Percentiles rank a stretch among this genome's conserved stretches.
Conservation (phyloP, 768 basidiomycete genomes). For the button mushroom (Agaricus bisporus) region DNA sequence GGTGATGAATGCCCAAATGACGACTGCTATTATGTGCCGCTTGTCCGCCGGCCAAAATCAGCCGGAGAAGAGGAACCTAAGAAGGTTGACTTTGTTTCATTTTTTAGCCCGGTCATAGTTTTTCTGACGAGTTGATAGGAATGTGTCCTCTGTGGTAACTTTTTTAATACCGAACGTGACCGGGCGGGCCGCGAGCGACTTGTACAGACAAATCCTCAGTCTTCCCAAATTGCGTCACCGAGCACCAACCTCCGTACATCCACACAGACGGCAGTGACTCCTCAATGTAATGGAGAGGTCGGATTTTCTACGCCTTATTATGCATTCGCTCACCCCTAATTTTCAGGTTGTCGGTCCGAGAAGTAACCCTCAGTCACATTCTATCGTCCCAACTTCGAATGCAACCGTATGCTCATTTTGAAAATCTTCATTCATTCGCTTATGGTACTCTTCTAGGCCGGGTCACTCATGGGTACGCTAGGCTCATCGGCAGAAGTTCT, state of each 20-base stretch:
- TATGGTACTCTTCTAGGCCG: not conserved
- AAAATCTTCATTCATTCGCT: not conserved
- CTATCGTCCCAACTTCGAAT: not conserved
- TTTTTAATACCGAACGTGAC: conserved; percentile 52
- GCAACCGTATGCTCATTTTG: not conserved
- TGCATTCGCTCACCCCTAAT: not conserved
- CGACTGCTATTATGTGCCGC: conserved; percentile 74
- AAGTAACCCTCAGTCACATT: not conserved
- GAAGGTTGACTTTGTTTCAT: conserved; percentile 43
- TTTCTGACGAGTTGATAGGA: conserved; percentile 39
- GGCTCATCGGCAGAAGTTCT: conserved; percentile 36
- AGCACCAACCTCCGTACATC: not conserved
- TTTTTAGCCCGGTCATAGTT: not conserved
- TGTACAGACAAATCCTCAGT: conserved; percentile 18
- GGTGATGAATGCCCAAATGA: conserved; percentile 74
- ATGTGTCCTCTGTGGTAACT: conserved; percentile 67
- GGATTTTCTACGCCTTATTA: not conserved
- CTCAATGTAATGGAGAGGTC: not conserved
- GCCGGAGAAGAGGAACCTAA: conserved; percentile 55
- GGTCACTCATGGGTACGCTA: not conserved
- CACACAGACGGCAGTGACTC: not conserved
- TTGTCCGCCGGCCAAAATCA: conserved; percentile 69
- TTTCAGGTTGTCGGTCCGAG: not conserved
- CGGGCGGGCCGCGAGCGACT: conserved; percentile 42
- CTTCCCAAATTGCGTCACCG: not conserved